Evolutionary conservation across 208 protist species (phyloP).

Genomic region (Acanthamoeba lenticulata): DNA sequence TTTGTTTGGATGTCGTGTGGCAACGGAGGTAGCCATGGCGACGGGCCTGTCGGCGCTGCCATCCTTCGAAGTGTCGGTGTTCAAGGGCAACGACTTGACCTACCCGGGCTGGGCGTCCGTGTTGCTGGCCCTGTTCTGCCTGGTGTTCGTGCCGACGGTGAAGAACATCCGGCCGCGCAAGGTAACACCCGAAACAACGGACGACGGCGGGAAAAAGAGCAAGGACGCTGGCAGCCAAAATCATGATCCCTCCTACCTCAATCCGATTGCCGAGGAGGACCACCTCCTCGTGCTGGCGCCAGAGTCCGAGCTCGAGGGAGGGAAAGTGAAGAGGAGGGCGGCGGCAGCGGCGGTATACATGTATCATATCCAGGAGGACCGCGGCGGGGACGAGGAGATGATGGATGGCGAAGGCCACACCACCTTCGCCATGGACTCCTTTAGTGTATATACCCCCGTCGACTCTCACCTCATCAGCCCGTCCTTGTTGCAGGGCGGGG

Average conservation of each 20-base stretch:
- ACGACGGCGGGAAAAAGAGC: not conserved
- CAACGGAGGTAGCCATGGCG: not conserved
- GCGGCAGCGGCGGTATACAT: not conserved
- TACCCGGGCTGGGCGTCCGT: slow-evolving; percentile 60
- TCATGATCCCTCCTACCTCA: not conserved
- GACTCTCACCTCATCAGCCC: not conserved
- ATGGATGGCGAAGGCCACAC: not conserved
- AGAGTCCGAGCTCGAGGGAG: not conserved
- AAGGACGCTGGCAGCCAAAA: not conserved
- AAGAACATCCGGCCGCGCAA: slow-evolving; percentile 31
- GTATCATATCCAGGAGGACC: not conserved
- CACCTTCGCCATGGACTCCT: slow-evolving; percentile 8
- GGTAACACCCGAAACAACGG: slow-evolving; percentile 18
- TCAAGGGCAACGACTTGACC: slow-evolving; percentile 28
- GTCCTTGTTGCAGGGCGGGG: not conserved
- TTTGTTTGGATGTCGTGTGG: no score
- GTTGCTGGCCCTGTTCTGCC: slow-evolving; percentile 38
- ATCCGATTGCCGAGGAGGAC: not conserved
- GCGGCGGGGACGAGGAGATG: not conserved
- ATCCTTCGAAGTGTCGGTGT: slow-evolving; percentile 14
- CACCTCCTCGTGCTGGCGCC: slow-evolving; percentile 11
- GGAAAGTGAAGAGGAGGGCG: not conserved
- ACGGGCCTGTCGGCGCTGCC: slow-evolving; percentile 18
- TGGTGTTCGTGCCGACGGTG: slow-evolving; percentile 57
- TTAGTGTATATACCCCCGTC: slow-evolving; percentile 4